Evolutionary conservation across 2,329 filamentous ascomycete species (phyloP).

Genomic region (Fusarium sacchari): DNA sequence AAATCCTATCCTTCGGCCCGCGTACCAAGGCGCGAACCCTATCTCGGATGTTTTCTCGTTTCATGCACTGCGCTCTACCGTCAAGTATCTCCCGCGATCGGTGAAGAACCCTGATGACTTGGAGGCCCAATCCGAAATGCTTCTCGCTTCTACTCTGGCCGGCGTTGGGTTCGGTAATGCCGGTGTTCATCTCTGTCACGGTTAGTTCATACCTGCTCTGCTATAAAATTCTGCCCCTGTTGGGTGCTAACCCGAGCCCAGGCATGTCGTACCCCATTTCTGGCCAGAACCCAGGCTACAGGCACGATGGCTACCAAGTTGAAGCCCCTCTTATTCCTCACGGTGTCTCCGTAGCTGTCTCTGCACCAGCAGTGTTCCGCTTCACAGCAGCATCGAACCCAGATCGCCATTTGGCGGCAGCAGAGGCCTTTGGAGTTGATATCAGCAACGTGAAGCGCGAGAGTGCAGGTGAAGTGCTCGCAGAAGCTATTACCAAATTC

Average conservation of each 20-base stretch:
- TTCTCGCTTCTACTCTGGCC: slow-evolving; percentile 91
- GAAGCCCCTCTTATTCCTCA: slow-evolving; percentile 87
- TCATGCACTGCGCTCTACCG: slow-evolving; percentile 81
- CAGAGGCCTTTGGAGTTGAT: slow-evolving; percentile 91
- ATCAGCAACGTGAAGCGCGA: slow-evolving; percentile 87
- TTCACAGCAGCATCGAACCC: slow-evolving; percentile 94
- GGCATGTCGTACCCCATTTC: slow-evolving; percentile 98
- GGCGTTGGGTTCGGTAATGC: slow-evolving; percentile 98
- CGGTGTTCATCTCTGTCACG: slow-evolving; percentile 83
- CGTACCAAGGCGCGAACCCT: slow-evolving; percentile 96
- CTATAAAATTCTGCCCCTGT: background rate
- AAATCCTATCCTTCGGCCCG: slow-evolving; percentile 90
- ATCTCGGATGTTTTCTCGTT: slow-evolving; percentile 98
- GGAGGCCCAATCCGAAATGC: slow-evolving; percentile 95
- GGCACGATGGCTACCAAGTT: slow-evolving; percentile 86
- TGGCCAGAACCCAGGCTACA: slow-evolving; percentile 90
- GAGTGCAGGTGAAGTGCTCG: slow-evolving; percentile 87
- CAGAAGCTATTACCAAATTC: slow-evolving; percentile 84
- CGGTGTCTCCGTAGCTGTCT: slow-evolving; percentile 93
- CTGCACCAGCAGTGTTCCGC: slow-evolving; percentile 90
- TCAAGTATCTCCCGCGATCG: slow-evolving; percentile 91
- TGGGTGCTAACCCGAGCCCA: slow-evolving; percentile 43
- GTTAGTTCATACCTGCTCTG: slow-evolving; percentile 50
- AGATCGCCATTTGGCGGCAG: slow-evolving; percentile 87
- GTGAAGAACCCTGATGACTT: slow-evolving; percentile 88